Evolutionary conservation across 2,329 filamentous ascomycete species (phyloP).

Genomic region (Aspergillus udagawae): DNA sequence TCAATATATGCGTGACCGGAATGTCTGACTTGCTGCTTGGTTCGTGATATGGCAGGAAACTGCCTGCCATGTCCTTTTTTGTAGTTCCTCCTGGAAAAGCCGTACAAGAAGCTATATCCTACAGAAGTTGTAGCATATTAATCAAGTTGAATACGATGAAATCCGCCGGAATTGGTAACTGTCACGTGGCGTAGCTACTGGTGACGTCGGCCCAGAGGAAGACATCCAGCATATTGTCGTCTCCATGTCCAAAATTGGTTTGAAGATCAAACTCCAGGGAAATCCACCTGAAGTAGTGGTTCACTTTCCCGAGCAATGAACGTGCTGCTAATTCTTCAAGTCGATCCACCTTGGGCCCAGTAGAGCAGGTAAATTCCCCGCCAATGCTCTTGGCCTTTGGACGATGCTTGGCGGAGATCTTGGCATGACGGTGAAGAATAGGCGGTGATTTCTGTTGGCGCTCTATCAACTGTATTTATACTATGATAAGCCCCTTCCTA

Average conservation of each 20-base stretch:
- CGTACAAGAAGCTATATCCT: not conserved
- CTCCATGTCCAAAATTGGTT: not conserved
- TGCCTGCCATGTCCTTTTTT: slow-evolving; percentile 7
- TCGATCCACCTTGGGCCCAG: too few species aligned
- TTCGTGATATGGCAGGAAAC: slow-evolving; percentile 40
- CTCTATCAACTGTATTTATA: too few species aligned
- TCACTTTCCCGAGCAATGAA: not conserved
- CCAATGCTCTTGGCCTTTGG: not conserved
- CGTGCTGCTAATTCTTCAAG: not conserved
- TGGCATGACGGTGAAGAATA: not conserved
- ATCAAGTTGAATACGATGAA: not conserved
- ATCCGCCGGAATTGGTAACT: not conserved
- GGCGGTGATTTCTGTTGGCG: too few species aligned
- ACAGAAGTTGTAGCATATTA: too few species aligned
- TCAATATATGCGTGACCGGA: not conserved
- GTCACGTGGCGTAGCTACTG: not conserved
- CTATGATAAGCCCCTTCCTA: too few species aligned
- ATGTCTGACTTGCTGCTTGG: slow-evolving; percentile 29
- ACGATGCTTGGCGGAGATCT: not conserved
- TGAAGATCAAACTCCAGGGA: not conserved
- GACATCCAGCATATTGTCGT: not conserved
- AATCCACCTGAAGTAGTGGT: not conserved
- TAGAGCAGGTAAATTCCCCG: too few species aligned
- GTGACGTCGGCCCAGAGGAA: not conserved
- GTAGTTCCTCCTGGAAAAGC: not conserved